Percentiles rank a stretch among this genome's conserved stretches.
Evolutionary conservation across 176 grass and related monocot genomes (phyloP).

Genomic region (Phragmites australis): DNA sequence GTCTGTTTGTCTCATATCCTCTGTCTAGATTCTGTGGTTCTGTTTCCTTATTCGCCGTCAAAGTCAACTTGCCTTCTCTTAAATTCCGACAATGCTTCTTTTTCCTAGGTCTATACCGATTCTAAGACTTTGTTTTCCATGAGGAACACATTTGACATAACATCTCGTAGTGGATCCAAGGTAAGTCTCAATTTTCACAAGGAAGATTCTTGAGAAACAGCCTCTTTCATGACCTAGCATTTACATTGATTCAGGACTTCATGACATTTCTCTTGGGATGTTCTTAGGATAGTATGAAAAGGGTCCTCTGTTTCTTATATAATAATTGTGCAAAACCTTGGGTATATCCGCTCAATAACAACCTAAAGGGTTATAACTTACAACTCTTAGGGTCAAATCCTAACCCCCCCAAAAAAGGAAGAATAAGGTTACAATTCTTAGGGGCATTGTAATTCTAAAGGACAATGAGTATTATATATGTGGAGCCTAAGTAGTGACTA

Average conservation of each 20-base stretch:
- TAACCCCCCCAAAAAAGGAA: no score
- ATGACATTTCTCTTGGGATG: neutral
- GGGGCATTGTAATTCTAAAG: neutral
- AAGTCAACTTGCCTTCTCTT: neutral
- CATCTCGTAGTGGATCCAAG: conserved; percentile 78
- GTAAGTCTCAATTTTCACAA: conserved; percentile 44
- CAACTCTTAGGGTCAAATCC: no score
- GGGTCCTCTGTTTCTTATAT: neutral
- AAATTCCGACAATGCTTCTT: neutral
- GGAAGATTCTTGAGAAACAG: neutral
- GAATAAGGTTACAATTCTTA: neutral
- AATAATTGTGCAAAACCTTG: neutral
- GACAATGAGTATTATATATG: neutral
- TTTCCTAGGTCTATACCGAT: conserved; percentile 72
- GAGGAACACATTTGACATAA: conserved; percentile 61
- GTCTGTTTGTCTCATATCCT: neutral
- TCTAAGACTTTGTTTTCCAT: conserved; percentile 71
- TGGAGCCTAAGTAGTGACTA: neutral
- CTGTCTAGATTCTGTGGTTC: conserved; percentile 2
- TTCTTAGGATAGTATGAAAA: conserved; percentile 12
- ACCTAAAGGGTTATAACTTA: neutral
- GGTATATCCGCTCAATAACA: neutral
- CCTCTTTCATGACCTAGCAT: neutral
- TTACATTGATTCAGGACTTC: conserved; percentile 17
- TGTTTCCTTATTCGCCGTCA: conserved; percentile 8